A percentile compares a stretch with the other conserved stretches of the same genome.
phyloP scores from a whole-genome alignment of 257 asterid species.

The Ajuga chamaepitys region DNA sequence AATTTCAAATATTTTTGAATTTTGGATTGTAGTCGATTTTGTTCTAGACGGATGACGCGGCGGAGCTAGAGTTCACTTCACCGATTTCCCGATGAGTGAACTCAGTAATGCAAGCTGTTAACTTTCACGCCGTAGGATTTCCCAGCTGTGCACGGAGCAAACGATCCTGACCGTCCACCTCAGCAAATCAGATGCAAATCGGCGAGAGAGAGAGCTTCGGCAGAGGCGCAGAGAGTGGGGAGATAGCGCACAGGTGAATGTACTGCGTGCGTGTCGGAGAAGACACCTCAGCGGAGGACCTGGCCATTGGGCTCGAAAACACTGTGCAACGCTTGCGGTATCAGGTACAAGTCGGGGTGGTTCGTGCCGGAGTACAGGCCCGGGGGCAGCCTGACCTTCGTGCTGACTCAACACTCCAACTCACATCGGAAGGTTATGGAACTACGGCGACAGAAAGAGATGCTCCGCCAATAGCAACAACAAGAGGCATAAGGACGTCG shows the following conservation, averaged over 20 bases:
- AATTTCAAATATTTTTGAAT: too few species aligned
- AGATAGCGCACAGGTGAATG: slow-evolving; percentile 50
- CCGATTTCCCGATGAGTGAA: slow-evolving; percentile 36
- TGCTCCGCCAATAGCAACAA: slow-evolving; percentile 32
- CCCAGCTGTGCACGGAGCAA: slow-evolving; percentile 38
- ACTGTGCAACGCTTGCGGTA: slow-evolving; percentile 81
- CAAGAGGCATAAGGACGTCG: slow-evolving; percentile 40
- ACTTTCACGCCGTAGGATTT: slow-evolving; percentile 15
- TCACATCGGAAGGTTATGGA: slow-evolving; percentile 78
- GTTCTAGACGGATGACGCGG: slow-evolving; percentile 47
- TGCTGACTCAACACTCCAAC: slow-evolving; percentile 77
- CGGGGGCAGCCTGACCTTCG: slow-evolving; percentile 81
- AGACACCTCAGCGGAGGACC: slow-evolving; percentile 86
- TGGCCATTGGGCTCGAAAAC: slow-evolving; percentile 84
- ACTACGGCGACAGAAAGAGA: slow-evolving; percentile 70
- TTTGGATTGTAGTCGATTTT: too few species aligned
- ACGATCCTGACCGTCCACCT: slow-evolving; percentile 34
- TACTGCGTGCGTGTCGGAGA: slow-evolving; percentile 78
- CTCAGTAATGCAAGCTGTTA: slow-evolving; percentile 24
- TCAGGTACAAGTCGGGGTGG: slow-evolving; percentile 67
- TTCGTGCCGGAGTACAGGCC: slow-evolving; percentile 82
- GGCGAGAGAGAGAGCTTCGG: neutral
- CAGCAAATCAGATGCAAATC: slow-evolving; percentile 7
- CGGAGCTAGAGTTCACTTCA: slow-evolving; percentile 61
- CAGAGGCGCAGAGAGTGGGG: slow-evolving; percentile 13